Base-by-base conservation (phyloP, 192 early-diverging fungal species). In the Piromyces finnis region DNA sequence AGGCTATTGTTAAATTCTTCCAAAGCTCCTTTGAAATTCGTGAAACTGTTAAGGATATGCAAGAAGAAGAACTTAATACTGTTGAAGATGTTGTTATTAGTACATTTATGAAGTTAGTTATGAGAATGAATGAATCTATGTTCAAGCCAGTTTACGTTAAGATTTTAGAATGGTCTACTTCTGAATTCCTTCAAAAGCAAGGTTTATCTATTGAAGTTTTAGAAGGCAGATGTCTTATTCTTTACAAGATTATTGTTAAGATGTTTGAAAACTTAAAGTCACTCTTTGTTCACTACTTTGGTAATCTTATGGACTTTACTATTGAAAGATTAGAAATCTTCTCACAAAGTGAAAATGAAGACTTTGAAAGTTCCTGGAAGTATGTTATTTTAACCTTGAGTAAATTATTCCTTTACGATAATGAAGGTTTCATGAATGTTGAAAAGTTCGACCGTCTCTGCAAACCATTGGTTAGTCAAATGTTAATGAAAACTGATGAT, bases 111-210 rank as follows among this genome's bases (percentile, higher is more conserved):
- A 88, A 92, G 79, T 82, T 97, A 77, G 91, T 95, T 0, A 89
- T 97, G 89, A 95, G 94, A 84, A 86, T 98, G 82, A 99, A 96
- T 86, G 97, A 98, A 83, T 93, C 92, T 22, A 85, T 94, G 68
- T 99, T 99, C 93, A 94, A 93, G 82, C 96, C 96, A 14, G 79
- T 98, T 84, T 98, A 94, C 90, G 86, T 96, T 79, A 94, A 94
- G 83, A 84, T 94, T 68, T 87, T 95, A 30, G 91, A 92, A 35
- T 96, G 95, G 95, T 90, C 91, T 2, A 86, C 84, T 28, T 81
- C 83, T 6, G 81, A 79, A 29, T 30, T 82, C 18, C 28, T 83
- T 4, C 26, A 80, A 28, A 84, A 84, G 36, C 84, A 85, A 68
- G 84, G 84, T 81, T 77, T 78, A 77, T 85, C 83, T 29, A 82